Conservation (phyloP, 2,329 filamentous ascomycete genomes). For the Knufia fluminis region DNA sequence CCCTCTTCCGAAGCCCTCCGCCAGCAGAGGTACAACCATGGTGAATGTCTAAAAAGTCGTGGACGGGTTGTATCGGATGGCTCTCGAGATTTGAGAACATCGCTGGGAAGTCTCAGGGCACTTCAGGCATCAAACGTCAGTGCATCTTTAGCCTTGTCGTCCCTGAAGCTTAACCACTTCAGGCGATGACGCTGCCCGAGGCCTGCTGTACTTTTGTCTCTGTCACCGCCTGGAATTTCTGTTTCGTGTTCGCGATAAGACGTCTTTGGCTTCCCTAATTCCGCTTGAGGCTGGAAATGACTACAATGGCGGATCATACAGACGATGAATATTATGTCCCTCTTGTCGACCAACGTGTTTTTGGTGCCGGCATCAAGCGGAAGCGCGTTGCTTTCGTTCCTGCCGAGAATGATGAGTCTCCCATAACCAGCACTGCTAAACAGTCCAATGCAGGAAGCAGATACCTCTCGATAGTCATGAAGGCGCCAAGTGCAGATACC, state of each 20-base stretch:
- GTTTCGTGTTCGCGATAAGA: not conserved
- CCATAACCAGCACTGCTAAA: conserved; percentile 9
- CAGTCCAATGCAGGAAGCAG: conserved; percentile 27
- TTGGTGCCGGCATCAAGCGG: conserved; percentile 54
- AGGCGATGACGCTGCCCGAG: conserved; percentile 1
- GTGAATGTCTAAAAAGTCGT: conserved; percentile 12
- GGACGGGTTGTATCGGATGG: too few relatives aligned
- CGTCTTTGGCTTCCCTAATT: not conserved
- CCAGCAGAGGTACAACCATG: conserved; percentile 56
- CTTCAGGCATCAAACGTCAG: not conserved
- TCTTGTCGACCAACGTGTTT: conserved; percentile 49
- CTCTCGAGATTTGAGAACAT: not conserved
- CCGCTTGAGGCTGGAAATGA: too few relatives aligned
- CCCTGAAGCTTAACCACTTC: not conserved
- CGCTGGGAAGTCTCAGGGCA: too few relatives aligned
- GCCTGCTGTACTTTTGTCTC: not conserved
- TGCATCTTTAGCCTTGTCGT: not conserved
- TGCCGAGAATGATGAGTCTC: conserved; percentile 28
- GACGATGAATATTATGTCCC: conserved; percentile 52
- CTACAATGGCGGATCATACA: conserved; percentile 27
- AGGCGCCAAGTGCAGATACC: not conserved
- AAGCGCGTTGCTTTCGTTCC: conserved; percentile 53
- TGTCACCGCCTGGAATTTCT: not conserved
- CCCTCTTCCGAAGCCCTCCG: conserved; percentile 46
- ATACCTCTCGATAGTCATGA: conserved; percentile 41